A percentile compares a stretch with the other conserved stretches of the same genome.
phyloP scores from a whole-genome alignment of 2,329 filamentous ascomycete genomes.

The Phaeosphaeriaceae sp. region DNA sequence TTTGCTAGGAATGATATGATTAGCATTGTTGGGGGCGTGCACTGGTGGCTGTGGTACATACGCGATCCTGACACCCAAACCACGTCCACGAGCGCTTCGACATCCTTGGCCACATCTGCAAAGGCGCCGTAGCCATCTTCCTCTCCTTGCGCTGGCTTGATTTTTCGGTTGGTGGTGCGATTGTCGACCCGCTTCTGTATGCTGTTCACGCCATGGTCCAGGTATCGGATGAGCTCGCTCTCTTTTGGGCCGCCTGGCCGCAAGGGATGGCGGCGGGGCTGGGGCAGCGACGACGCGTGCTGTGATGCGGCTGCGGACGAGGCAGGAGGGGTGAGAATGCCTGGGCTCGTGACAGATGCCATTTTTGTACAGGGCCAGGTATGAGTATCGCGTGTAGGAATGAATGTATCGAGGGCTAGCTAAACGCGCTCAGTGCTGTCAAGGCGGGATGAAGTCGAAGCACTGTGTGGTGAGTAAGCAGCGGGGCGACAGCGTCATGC shows the following conservation, averaged over 20 bases:
- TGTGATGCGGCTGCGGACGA: slow-evolving; percentile 55
- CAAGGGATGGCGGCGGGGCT: slow-evolving; percentile 61
- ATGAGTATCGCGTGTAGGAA: neutral
- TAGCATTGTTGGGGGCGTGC: neutral
- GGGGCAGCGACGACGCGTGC: slow-evolving; percentile 56
- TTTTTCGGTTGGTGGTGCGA: slow-evolving; percentile 54
- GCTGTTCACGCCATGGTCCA: slow-evolving; percentile 59
- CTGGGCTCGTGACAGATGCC: slow-evolving; percentile 15
- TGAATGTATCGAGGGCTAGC: neutral
- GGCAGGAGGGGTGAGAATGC: slow-evolving; percentile 56
- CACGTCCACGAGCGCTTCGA: slow-evolving; percentile 78
- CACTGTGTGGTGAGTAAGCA: slow-evolving; percentile 21
- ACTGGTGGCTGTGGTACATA: slow-evolving; percentile 56
- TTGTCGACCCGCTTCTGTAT: slow-evolving; percentile 41
- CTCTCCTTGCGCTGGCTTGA: slow-evolving; percentile 50
- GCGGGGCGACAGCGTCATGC: slow-evolving; percentile 21
- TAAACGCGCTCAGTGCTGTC: slow-evolving; percentile 2
- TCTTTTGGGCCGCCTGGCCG: slow-evolving; percentile 66
- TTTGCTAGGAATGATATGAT: slow-evolving; percentile 60
- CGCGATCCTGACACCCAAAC: slow-evolving; percentile 89
- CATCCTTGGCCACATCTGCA: slow-evolving; percentile 74
- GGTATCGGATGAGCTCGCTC: slow-evolving; percentile 63
- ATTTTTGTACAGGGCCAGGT: slow-evolving; percentile 7
- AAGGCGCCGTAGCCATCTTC: slow-evolving; percentile 68
- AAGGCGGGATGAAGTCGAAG: slow-evolving; percentile 17